Percentiles rank a stretch among this genome's conserved stretches.
Conservation (phyloP, 176 grass and related monocot genomes). For the Melocanna baccifera region DNA sequence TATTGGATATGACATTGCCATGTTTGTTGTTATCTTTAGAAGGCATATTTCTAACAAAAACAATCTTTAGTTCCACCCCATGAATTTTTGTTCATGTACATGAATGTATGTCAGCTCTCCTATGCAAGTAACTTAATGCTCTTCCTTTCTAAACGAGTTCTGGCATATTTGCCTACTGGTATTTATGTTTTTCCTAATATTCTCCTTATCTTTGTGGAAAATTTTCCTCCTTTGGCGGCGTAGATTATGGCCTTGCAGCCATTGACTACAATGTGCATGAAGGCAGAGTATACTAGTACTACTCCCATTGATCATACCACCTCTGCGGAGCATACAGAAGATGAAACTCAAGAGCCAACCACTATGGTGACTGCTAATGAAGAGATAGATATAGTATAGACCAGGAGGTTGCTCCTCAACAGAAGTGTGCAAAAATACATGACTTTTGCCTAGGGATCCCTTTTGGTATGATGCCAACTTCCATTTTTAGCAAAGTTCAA, state of each 20-base stretch:
- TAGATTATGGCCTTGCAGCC: slow-evolving; percentile 39
- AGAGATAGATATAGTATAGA: slow-evolving; percentile 20
- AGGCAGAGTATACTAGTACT: slow-evolving; percentile 42
- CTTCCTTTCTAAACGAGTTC: not conserved
- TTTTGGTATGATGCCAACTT: slow-evolving; percentile 57
- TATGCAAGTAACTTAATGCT: not conserved
- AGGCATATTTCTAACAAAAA: not conserved
- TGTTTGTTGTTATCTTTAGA: not conserved
- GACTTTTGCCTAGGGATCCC: slow-evolving; percentile 97
- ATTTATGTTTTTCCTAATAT: not conserved
- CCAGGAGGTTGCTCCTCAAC: slow-evolving; percentile 39
- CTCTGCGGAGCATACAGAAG: slow-evolving; percentile 37
- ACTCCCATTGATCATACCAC: slow-evolving; percentile 40
- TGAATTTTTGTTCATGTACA: not conserved
- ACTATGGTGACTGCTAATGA: slow-evolving; percentile 29
- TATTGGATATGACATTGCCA: not conserved
- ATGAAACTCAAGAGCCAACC: slow-evolving; percentile 38
- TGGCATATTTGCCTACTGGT: not conserved
- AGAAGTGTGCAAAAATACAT: slow-evolving; percentile 78
- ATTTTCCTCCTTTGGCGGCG: slow-evolving; percentile 12
- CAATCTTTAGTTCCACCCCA: not conserved
- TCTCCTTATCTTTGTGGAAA: not conserved
- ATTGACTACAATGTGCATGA: slow-evolving; percentile 40
- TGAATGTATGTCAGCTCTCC: not conserved
- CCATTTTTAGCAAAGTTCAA: not conserved